Percentiles rank a stretch among this genome's conserved stretches.
These are phyloP conservation scores for Dactylellina parvicollis DNA, from an alignment of 2,329 filamentous ascomycete species.

Conservation along the genomic window DNA sequence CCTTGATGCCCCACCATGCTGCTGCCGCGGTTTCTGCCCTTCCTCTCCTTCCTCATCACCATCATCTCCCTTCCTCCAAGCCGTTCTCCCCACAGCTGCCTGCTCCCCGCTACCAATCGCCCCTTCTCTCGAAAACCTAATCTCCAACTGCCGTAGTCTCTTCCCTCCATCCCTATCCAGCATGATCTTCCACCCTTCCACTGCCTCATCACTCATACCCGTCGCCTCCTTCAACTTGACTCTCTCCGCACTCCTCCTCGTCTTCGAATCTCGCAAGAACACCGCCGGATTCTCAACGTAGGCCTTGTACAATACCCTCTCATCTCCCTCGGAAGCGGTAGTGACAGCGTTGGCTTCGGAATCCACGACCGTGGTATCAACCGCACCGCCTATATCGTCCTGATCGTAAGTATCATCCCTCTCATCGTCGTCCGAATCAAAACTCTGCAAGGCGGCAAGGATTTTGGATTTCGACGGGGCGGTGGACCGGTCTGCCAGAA, in stretches of 20 bases:
- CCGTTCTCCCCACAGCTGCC: slow-evolving; percentile 14
- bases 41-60: slow-evolving; percentile 23
- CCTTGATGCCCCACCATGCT: neutral
- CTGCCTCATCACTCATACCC: slow-evolving; percentile 89
- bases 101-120: slow-evolving; percentile 5
- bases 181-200: slow-evolving; percentile 82
- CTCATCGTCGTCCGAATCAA: slow-evolving; percentile 94
- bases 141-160: slow-evolving; percentile 39
- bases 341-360: slow-evolving; percentile 58
- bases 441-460: slow-evolving; percentile 83
- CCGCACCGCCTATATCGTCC: slow-evolving; percentile 86
- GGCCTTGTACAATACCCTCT: slow-evolving; percentile 71
- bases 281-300: slow-evolving; percentile 73
- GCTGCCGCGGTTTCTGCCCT: neutral
- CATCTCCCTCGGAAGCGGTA: slow-evolving; percentile 68
- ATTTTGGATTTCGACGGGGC: slow-evolving; percentile 85
- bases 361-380: slow-evolving; percentile 71
- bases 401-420: slow-evolving; percentile 95
- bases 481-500: slow-evolving; percentile 56
- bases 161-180: slow-evolving; percentile 42
- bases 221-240: slow-evolving; percentile 75
- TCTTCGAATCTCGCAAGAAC: slow-evolving; percentile 77
- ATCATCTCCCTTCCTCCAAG: slow-evolving; percentile 34
- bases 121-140: slow-evolving; percentile 29
- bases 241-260: slow-evolving; percentile 72